Base-by-base conservation (phyloP, 2,329 filamentous ascomycete genomes). In the Epicoccum sorghinum region DNA sequence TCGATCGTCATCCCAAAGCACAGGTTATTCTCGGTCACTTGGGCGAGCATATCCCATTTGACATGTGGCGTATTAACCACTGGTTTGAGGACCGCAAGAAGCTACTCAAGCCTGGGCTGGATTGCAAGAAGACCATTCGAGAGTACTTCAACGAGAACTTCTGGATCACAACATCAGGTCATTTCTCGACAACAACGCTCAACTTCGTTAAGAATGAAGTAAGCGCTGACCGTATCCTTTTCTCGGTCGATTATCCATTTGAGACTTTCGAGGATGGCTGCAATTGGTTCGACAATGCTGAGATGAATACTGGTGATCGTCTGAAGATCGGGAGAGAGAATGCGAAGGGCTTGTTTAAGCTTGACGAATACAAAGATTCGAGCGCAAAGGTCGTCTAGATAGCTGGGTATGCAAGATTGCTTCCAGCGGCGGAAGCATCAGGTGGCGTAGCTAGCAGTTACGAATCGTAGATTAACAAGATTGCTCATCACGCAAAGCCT, bases 91-190 rank as follows among this genome's bases (percentile, higher is more conserved):
- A 84, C 36, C 67, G 81, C 40, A 81, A 83, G 49, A 52, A 52
- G 49, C 42, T 52, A n/a, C 37, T 52, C 14, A 47, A 57, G 30
- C 49, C 57, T 24, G 80, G 60, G 12, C 55, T 65, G 24, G 45
- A 67, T 12, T 82, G 80, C 71, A 78, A 83, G 71, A 78, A 78
- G 70, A 72, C 70, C 1, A 74, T 76, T 59, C 75, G 75, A 18
- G 77, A 84, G 14, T 85, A 85, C 68, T 85, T 85, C 68, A 74
- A 73, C 22, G 60, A 78, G 35, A 85, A 85, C 65, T 73, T 85
- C 52, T 85, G 80, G 80, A 79, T 85, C 59, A 85, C 83, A 3
- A 85, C 83, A 0, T 79, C 75, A 50, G 83, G 83, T 0, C 80
- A 85, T 64, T 85, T 85, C 60, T 83, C 79, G 0, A 83, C 81